A percentile compares a stretch with the other conserved stretches of the same genome.
Conservation (phyloP, 306 rosid genomes). For the Quillaja saponaria region DNA sequence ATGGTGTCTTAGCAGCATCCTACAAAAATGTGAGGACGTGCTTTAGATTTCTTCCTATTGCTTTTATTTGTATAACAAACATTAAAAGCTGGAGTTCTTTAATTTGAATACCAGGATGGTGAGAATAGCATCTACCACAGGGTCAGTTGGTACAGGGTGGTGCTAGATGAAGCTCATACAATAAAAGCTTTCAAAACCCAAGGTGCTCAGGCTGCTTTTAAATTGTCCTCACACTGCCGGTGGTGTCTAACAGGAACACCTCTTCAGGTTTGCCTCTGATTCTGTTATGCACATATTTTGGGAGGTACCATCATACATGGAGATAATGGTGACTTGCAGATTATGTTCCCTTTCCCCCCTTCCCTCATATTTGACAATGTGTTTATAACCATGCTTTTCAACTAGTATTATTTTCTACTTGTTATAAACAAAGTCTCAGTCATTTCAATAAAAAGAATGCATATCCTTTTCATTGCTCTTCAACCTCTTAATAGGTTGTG, state of each 20-base stretch:
- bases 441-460: conserved; percentile 15
- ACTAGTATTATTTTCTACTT: conserved; percentile 1
- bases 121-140: conserved; percentile 69
- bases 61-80: not conserved
- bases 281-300: not conserved
- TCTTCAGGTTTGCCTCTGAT: conserved; percentile 59
- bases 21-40: conserved; percentile 55
- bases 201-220: conserved; percentile 63
- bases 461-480: not conserved
- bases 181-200: conserved; percentile 63
- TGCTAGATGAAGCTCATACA: conserved; percentile 89
- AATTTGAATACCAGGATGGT: conserved; percentile 48
- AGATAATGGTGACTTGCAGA: not conserved
- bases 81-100: not conserved
- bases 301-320: not conserved
- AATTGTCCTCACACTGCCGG: conserved; percentile 74
- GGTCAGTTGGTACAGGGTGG: conserved; percentile 83
- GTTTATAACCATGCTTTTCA: not conserved
- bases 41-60: conserved; percentile 7
- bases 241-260: conserved; percentile 98
- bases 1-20: conserved; percentile 62
- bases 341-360: not conserved
- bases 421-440: not conserved
- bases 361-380: not conserved
- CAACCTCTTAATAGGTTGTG: no score